phyloP scores from a whole-genome alignment of 345 rosid species.

The Erysimum cheiranthoides region DNA sequence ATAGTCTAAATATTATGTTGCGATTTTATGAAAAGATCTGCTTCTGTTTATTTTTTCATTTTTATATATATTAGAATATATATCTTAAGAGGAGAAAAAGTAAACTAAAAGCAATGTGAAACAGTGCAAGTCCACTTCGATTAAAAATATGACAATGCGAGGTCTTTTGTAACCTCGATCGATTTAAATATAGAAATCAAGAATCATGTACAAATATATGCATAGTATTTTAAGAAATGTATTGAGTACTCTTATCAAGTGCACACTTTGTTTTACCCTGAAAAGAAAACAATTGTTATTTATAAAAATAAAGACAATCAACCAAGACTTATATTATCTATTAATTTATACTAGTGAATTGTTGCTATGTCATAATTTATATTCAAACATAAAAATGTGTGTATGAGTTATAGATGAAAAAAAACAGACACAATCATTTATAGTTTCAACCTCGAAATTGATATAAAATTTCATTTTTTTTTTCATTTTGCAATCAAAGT shows the following conservation, averaged over 20 bases:
- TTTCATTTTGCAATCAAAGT: no score
- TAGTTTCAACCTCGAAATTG: not conserved
- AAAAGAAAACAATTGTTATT: not conserved
- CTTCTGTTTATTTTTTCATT: not conserved
- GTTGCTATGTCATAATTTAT: not conserved
- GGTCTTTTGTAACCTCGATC: not conserved
- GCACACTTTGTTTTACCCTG: not conserved
- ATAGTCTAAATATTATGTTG: not conserved
- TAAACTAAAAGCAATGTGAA: conserved; percentile 33
- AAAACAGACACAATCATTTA: not conserved
- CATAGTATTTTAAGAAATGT: not conserved
- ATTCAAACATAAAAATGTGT: not conserved
- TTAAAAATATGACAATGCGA: not conserved
- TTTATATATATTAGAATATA: not conserved
- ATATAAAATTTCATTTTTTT: not conserved
- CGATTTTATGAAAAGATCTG: not conserved
- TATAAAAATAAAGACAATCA: not conserved
- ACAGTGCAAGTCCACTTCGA: conserved; percentile 26
- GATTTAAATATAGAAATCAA: conserved; percentile 7
- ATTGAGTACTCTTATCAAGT: conserved; percentile 7
- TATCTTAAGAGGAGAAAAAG: not conserved
- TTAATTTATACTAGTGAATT: not conserved
- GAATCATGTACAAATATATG: conserved; percentile 27
- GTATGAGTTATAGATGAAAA: not conserved
- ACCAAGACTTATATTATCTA: not conserved